Evolutionary conservation across 2,329 filamentous ascomycete species (phyloP).

Genomic region (Hymenoscyphus salicellus): DNA sequence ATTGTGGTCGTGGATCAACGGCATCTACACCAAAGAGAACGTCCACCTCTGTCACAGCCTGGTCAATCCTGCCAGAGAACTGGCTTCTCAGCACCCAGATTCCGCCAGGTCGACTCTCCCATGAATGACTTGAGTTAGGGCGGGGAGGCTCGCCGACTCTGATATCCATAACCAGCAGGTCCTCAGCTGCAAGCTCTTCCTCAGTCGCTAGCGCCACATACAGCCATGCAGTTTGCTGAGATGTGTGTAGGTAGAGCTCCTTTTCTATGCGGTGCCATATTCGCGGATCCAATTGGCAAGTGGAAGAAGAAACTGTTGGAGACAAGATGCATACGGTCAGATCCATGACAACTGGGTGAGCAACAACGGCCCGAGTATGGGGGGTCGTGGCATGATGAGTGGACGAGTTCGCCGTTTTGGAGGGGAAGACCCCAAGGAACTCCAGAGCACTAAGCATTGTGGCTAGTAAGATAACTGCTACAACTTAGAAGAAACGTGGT

Average conservation of each 20-base stretch:
- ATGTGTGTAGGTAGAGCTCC: slow-evolving; percentile 65
- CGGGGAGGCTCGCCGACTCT: slow-evolving; percentile 56
- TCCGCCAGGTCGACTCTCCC: slow-evolving; percentile 62
- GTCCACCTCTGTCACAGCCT: slow-evolving; percentile 62
- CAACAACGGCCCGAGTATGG: slow-evolving; percentile 21
- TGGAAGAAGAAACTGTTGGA: slow-evolving; percentile 26
- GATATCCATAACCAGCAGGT: slow-evolving; percentile 58
- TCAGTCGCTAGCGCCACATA: slow-evolving; percentile 65
- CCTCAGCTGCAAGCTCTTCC: slow-evolving; percentile 59
- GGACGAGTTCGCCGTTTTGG: slow-evolving; percentile 23
- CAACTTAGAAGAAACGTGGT: background rate
- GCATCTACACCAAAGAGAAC: slow-evolving; percentile 69
- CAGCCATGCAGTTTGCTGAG: slow-evolving; percentile 60
- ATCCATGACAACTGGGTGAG: slow-evolving; percentile 37
- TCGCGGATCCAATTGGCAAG: slow-evolving; percentile 28
- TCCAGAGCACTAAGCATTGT: slow-evolving; percentile 22
- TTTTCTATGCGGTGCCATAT: slow-evolving; percentile 65
- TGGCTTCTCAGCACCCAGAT: slow-evolving; percentile 56
- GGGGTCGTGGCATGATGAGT: slow-evolving; percentile 13
- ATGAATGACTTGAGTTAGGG: slow-evolving; percentile 50
- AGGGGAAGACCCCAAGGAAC: slow-evolving; percentile 19
- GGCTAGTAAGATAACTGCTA: slow-evolving; percentile 21
- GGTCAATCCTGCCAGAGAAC: slow-evolving; percentile 44
- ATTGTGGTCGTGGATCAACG: slow-evolving; percentile 79
- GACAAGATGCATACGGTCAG: slow-evolving; percentile 34